These are phyloP conservation scores for Salicornia ramosissima DNA, from an alignment of 148 eudicot genomes.

Conservation along the genomic window DNA sequence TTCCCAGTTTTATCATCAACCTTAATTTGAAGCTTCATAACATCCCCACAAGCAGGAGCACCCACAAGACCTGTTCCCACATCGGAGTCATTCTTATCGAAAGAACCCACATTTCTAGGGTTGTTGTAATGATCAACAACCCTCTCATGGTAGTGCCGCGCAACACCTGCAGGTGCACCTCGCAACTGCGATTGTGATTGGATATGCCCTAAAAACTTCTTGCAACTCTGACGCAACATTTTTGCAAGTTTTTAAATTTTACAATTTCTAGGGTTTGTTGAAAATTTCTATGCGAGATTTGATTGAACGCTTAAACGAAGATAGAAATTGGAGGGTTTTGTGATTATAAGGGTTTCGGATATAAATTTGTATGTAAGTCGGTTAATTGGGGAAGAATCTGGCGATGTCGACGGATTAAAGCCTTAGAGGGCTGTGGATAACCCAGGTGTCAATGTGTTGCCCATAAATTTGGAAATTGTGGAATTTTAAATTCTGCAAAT, in stretches of 20 bases:
- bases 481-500: too few species aligned
- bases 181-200: conserved; percentile 19
- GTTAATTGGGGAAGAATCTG: not conserved
- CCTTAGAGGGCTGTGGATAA: not conserved
- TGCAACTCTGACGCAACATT: conserved; percentile 36
- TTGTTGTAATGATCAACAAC: conserved; percentile 92
- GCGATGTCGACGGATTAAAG: not conserved
- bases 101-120: conserved; percentile 90
- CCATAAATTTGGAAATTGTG: conserved; percentile 1
- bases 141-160: conserved; percentile 79
- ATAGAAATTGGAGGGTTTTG: not conserved
- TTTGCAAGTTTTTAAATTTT: not conserved
- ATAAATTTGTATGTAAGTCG: not conserved
- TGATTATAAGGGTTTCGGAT: not conserved
- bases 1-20: conserved; percentile 76
- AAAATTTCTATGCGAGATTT: too few species aligned
- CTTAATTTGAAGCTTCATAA: conserved; percentile 90
- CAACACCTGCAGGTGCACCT: not conserved
- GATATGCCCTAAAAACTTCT: conserved; percentile 33
- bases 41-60: conserved; percentile 97
- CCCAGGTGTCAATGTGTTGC: not conserved
- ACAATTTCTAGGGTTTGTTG: not conserved
- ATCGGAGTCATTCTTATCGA: conserved; percentile 73
- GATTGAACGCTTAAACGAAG: too few species aligned
- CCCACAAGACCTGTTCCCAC: conserved; percentile 98